Percentiles rank a stretch among this genome's conserved stretches.
Evolutionary conservation across 768 basidiomycete genomes (phyloP).

Genomic region (Lepiota brunneoincarnata): DNA sequence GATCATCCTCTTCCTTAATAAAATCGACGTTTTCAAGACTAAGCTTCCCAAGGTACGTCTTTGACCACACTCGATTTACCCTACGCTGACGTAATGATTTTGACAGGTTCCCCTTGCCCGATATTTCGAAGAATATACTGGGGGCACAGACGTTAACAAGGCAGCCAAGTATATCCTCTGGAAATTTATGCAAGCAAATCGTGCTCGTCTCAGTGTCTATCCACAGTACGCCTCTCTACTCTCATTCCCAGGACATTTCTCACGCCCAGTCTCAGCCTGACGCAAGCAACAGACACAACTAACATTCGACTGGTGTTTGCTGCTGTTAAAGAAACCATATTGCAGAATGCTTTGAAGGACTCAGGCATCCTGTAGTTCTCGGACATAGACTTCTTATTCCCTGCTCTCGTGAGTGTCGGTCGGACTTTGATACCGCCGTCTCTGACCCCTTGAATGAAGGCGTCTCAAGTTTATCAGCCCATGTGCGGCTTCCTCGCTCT

Average conservation of each 20-base stretch:
- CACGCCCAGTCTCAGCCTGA: conserved; percentile 48
- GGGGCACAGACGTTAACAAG: conserved; percentile 88
- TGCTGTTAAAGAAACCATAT: conserved; percentile 90
- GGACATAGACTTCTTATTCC: background rate
- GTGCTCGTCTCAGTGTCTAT: conserved; percentile 77
- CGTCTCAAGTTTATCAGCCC: too few species aligned
- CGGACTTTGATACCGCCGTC: background rate
- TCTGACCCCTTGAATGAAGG: too few species aligned
- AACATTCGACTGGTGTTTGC: conserved; percentile 83
- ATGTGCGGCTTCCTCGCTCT: too few species aligned
- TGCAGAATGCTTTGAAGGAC: conserved; percentile 85
- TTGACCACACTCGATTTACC: background rate
- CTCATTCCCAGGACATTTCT: conserved; percentile 20
- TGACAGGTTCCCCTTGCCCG: conserved; percentile 66
- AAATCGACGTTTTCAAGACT: conserved; percentile 90
- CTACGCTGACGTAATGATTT: background rate
- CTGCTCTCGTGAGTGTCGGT: conserved; percentile 4
- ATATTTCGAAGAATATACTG: conserved; percentile 88
- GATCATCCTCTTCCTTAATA: conserved; percentile 90
- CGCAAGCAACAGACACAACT: conserved; percentile 86
- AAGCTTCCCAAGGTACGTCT: conserved; percentile 65
- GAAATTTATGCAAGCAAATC: conserved; percentile 92
- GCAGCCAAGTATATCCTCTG: conserved; percentile 93
- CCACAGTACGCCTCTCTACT: conserved; percentile 45
- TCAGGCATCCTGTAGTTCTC: conserved; percentile 64